Conservation (phyloP, 2,329 filamentous ascomycete genomes). For the Penicillium sp. region DNA sequence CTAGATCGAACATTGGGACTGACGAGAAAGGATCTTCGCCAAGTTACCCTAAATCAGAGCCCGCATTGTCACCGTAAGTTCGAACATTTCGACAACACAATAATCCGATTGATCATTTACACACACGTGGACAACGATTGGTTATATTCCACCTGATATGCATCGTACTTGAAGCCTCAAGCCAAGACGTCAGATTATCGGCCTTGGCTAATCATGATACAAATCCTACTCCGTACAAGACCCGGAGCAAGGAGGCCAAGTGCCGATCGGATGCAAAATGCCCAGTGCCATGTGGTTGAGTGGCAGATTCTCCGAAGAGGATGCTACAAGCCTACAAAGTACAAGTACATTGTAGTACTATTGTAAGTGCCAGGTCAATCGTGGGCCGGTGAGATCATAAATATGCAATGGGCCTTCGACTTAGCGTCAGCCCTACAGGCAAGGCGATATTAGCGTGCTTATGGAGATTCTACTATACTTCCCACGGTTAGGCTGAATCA, state of each 20-base stretch:
- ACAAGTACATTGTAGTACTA: no score
- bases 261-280: not conserved
- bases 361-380: no score
- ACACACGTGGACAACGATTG: not conserved
- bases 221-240: not conserved
- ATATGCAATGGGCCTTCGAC: conserved; percentile 11
- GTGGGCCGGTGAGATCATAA: not conserved
- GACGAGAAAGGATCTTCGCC: not conserved
- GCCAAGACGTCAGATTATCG: not conserved
- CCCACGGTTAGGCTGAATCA: not conserved
- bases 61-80: not conserved
- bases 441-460: conserved; percentile 14
- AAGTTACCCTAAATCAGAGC: not conserved
- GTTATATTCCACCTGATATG: not conserved
- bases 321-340: no score
- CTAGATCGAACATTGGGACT: not conserved
- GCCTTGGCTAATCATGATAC: not conserved
- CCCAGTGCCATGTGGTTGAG: not conserved
- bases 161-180: not conserved
- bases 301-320: not conserved
- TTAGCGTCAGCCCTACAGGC: conserved; percentile 24
- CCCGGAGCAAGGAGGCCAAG: not conserved
- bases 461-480: not conserved
- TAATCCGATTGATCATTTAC: not conserved
- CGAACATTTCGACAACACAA: not conserved